Conservation (phyloP, 441 rosid genomes). For the Gossypium gossypioides region DNA sequence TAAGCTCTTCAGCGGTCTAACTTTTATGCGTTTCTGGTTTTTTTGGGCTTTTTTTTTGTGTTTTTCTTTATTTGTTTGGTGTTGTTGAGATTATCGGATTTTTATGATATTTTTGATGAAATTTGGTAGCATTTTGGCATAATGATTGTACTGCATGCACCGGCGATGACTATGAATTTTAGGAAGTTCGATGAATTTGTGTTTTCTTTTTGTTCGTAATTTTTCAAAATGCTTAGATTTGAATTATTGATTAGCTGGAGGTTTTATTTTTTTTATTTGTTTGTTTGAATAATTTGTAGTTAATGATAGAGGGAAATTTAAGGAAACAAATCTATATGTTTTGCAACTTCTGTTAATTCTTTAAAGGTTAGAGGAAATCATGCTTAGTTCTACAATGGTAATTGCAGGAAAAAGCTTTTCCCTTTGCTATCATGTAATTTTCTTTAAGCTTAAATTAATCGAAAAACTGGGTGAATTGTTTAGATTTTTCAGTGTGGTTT, state of each 20-base stretch:
- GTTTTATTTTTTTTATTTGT: neutral
- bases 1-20: constrained; percentile 36
- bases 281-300: neutral
- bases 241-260: neutral
- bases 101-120: constrained; percentile 1
- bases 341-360: neutral
- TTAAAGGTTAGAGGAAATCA: neutral
- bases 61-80: neutral
- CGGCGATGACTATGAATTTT: neutral
- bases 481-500: neutral
- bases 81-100: neutral
- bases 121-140: neutral
- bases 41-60: neutral
- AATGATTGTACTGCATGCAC: neutral
- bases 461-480: neutral
- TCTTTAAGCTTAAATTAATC: neutral
- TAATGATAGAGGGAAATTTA: constrained; percentile 2
- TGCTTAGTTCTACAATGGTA: neutral
- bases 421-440: neutral
- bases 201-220: neutral
- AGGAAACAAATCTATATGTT: neutral
- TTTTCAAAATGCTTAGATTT: constrained; percentile 9
- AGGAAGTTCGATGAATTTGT: neutral
- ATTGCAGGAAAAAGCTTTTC: neutral
- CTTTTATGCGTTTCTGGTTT: constrained; percentile 11